Percentiles rank a stretch among this genome's conserved stretches.
Conservation (phyloP, 1,139 yeast genomes). For the Sporopachydermia cereana region DNA sequence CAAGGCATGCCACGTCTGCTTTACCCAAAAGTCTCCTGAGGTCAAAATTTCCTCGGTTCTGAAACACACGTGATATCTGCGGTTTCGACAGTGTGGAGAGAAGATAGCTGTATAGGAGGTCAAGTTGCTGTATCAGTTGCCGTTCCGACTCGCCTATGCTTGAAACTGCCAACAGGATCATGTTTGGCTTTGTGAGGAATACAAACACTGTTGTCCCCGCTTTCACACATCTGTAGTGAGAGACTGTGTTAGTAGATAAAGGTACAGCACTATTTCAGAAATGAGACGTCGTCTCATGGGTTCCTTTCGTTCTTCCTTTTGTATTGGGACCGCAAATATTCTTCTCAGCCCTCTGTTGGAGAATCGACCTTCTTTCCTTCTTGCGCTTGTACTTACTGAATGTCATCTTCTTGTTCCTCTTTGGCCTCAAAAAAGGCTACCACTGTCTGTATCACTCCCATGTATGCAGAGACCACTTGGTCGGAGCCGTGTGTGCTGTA, state of each 20-base stretch:
- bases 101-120: conserved; percentile 67
- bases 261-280: no score
- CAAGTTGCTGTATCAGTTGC: conserved; percentile 55
- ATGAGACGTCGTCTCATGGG: no score
- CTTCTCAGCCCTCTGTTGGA: conserved; percentile 19
- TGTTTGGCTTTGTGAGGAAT: conserved; percentile 53
- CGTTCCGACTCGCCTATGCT: conserved; percentile 39
- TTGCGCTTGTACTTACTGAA: conserved; percentile 9
- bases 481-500: conserved; percentile 74
- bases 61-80: conserved; percentile 56
- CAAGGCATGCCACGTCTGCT: conserved; percentile 52
- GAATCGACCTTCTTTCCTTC: not conserved
- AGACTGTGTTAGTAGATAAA: conserved; percentile 21
- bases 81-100: conserved; percentile 70
- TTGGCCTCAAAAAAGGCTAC: conserved; percentile 46
- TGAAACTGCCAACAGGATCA: conserved; percentile 66
- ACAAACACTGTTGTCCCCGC: conserved; percentile 42
- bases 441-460: conserved; percentile 53
- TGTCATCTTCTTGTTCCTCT: conserved; percentile 9
- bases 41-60: conserved; percentile 70
- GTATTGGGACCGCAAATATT: conserved; percentile 12
- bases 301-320: not conserved
- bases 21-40: conserved; percentile 65
- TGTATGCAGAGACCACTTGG: conserved; percentile 55
- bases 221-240: conserved; percentile 30